A percentile compares a stretch with the other conserved stretches of the same genome.
phyloP scores from a whole-genome alignment of 2,329 filamentous ascomycete species.

The Arthrobotrys sphaeroides region DNA sequence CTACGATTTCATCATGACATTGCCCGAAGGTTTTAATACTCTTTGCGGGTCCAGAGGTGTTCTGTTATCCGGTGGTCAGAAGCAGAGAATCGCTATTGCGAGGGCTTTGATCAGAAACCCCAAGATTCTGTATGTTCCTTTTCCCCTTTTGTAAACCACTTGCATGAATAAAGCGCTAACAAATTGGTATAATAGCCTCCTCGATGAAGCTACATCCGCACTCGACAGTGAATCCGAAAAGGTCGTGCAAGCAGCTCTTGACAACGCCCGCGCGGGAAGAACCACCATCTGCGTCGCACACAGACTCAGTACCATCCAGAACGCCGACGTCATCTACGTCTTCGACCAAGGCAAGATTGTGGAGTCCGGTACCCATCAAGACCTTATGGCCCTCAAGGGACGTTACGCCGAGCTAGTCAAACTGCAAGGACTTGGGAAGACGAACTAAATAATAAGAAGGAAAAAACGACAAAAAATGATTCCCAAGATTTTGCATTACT shows the following conservation, averaged over 20 bases:
- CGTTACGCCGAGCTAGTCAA: constrained; percentile 82
- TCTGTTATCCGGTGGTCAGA: constrained; percentile 88
- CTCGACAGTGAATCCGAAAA: constrained; percentile 81
- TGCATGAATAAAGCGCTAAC: constrained; percentile 62
- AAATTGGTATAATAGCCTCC: constrained; percentile 62
- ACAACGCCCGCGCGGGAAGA: constrained; percentile 77
- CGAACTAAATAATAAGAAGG: constrained; percentile 58
- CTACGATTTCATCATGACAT: constrained; percentile 78
- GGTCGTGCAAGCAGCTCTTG: constrained; percentile 80
- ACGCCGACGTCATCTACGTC: constrained; percentile 95
- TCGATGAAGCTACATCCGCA: constrained; percentile 71
- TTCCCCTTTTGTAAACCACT: constrained; percentile 74
- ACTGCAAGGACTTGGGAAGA: constrained; percentile 78
- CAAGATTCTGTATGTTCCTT: constrained; percentile 70
- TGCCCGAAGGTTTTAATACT: constrained; percentile 79
- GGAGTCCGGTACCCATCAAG: constrained; percentile 81
- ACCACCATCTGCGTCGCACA: constrained; percentile 96
- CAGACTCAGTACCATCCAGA: constrained; percentile 86
- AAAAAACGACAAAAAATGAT: background rate
- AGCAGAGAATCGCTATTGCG: constrained; percentile 93
- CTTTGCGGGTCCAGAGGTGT: constrained; percentile 86
- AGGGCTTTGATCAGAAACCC: constrained; percentile 90
- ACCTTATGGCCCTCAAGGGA: constrained; percentile 75
- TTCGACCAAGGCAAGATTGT: constrained; percentile 89
- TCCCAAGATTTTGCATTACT: background rate